Conservation (phyloP, 208 protist species). For the Acanthamoeba royreba region DNA sequence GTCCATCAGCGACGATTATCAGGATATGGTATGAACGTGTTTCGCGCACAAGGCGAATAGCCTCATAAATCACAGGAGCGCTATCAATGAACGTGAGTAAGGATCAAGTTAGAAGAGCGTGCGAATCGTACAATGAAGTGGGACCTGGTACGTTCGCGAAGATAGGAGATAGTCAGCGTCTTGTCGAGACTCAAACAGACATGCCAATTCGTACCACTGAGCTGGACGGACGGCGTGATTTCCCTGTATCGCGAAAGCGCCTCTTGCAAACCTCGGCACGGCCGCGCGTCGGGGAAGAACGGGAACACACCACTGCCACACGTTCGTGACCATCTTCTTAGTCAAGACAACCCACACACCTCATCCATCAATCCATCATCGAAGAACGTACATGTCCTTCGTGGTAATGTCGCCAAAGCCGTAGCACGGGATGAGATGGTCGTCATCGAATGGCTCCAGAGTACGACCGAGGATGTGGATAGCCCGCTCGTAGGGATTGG, state of each 20-base stretch:
- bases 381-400: background rate
- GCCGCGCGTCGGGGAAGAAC: background rate
- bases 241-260: slow-evolving; percentile 36
- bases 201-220: slow-evolving; percentile 44
- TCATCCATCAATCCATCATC: background rate
- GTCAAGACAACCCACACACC: background rate
- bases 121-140: background rate
- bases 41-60: background rate
- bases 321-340: too few relatives aligned
- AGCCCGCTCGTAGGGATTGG: background rate
- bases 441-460: slow-evolving; percentile 33
- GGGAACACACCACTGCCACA: background rate
- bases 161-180: background rate
- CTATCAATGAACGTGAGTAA: background rate
- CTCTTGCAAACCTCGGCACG: background rate
- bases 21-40: slow-evolving; percentile 52
- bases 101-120: background rate
- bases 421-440: slow-evolving; percentile 56
- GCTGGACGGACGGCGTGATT: background rate
- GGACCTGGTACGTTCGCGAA: background rate
- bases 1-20: slow-evolving; percentile 58
- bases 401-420: slow-evolving; percentile 43
- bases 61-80: background rate
- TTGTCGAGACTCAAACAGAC: background rate
- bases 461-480: slow-evolving; percentile 39